phyloP scores from a whole-genome alignment of 371 early-diverging fungal species.

The Mucor irregularis region DNA sequence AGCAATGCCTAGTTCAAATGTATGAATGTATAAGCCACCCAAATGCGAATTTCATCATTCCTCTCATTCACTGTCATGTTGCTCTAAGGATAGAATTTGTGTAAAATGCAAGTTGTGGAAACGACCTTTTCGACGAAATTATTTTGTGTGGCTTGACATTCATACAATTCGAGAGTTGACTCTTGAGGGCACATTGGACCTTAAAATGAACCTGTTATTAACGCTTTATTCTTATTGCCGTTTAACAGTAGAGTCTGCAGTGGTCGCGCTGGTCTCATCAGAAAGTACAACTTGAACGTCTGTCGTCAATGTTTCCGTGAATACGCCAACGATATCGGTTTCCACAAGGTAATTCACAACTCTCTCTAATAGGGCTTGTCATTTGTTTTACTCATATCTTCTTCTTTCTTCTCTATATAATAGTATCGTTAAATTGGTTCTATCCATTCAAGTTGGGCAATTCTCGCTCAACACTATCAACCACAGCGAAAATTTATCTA shows the following conservation, averaged over 20 bases:
- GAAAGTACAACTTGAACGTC: slow-evolving; percentile 98
- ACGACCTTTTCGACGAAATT: no score
- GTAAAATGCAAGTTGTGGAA: no score
- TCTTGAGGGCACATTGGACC: background rate
- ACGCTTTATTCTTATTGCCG: background rate
- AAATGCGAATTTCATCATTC: no score
- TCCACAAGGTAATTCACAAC: slow-evolving; percentile 25
- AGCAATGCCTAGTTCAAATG: background rate
- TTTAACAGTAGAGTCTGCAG: slow-evolving; percentile 91
- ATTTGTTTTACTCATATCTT: background rate
- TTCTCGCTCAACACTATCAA: no score
- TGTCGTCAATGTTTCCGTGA: slow-evolving; percentile 99
- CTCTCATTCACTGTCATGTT: no score
- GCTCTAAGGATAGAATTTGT: no score
- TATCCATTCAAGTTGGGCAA: no score
- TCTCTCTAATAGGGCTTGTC: background rate
- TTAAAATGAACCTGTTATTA: background rate
- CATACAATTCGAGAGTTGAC: no score
- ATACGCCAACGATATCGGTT: slow-evolving; percentile 97
- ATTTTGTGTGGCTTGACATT: no score
- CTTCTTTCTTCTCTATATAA: background rate
- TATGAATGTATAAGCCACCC: slow-evolving; percentile 19
- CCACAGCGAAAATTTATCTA: no score
- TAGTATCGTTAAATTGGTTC: background rate
- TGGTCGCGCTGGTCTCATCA: slow-evolving; percentile 99